These are phyloP conservation scores for Coemansia sp. DNA, from an alignment of 192 early-diverging fungal genomes.

Conservation along the genomic window DNA sequence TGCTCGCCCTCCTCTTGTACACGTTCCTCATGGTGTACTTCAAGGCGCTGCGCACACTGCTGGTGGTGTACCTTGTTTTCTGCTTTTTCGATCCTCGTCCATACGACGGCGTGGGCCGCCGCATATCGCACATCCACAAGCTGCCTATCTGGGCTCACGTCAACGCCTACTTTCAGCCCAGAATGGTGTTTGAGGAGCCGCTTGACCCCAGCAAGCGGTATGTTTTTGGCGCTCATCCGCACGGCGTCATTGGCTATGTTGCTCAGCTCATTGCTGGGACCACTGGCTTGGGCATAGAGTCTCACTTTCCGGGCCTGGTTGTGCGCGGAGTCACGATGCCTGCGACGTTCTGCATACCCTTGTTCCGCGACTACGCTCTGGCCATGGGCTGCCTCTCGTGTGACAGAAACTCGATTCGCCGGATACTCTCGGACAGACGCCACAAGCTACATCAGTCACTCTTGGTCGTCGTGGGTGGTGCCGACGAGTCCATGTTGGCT, in stretches of 20 bases:
- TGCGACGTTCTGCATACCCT: slow-evolving; percentile 82
- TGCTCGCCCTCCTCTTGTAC: slow-evolving; percentile 59
- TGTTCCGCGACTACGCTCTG: slow-evolving; percentile 86
- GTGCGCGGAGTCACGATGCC: slow-evolving; percentile 81
- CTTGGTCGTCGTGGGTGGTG: slow-evolving; percentile 93
- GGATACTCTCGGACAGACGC: slow-evolving; percentile 75
- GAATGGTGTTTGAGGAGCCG: slow-evolving; percentile 79
- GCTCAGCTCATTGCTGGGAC: slow-evolving; percentile 83
- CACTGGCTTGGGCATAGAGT: slow-evolving; percentile 75
- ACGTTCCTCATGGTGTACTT: slow-evolving; percentile 62
- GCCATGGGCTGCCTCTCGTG: slow-evolving; percentile 79
- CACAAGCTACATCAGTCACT: slow-evolving; percentile 48
- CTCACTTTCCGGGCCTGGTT: slow-evolving; percentile 78
- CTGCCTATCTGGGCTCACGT: slow-evolving; percentile 76
- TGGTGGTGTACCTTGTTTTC: slow-evolving; percentile 79
- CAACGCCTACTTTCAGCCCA: slow-evolving; percentile 79
- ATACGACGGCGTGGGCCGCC: slow-evolving; percentile 76
- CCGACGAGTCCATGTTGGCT: slow-evolving; percentile 79
- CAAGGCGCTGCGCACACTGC: slow-evolving; percentile 59
- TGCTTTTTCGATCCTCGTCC: slow-evolving; percentile 75
- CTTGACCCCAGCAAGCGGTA: slow-evolving; percentile 86
- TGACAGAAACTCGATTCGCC: slow-evolving; percentile 73
- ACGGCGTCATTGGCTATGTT: slow-evolving; percentile 86
- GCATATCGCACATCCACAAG: slow-evolving; percentile 54
- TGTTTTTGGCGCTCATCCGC: slow-evolving; percentile 91